A percentile compares a stretch with the other conserved stretches of the same genome.
Conservation (phyloP, 768 basidiomycete species). For the Termitomyces sp. region DNA sequence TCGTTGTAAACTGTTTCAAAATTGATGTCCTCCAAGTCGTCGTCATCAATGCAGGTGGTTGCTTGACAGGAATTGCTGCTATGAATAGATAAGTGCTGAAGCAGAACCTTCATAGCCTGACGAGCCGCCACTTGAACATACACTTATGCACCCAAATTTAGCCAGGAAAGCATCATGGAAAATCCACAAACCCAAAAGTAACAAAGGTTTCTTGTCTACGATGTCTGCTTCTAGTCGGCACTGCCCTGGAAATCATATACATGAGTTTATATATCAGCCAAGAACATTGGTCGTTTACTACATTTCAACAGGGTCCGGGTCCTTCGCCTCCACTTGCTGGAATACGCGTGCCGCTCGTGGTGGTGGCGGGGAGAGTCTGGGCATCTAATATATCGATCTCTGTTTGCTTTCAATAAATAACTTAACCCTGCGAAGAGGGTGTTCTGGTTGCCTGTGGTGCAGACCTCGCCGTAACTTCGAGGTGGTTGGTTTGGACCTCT, state of each 20-base stretch:
- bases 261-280: neutral
- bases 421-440: neutral
- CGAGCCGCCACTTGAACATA: neutral
- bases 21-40: neutral
- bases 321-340: neutral
- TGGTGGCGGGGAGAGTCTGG: neutral
- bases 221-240: neutral
- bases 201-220: neutral
- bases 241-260: neutral
- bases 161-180: neutral
- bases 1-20: neutral
- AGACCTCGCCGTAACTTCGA: neutral
- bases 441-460: neutral
- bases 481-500: neutral
- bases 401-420: neutral
- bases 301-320: neutral
- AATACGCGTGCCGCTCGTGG: neutral
- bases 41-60: neutral
- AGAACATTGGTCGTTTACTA: neutral
- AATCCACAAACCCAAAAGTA: neutral
- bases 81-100: neutral
- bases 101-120: neutral
- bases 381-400: neutral
- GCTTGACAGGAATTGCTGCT: neutral
- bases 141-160: neutral